Evolutionary conservation across 768 basidiomycete species (phyloP).

Genomic region (Wakefieldia striispora): DNA sequence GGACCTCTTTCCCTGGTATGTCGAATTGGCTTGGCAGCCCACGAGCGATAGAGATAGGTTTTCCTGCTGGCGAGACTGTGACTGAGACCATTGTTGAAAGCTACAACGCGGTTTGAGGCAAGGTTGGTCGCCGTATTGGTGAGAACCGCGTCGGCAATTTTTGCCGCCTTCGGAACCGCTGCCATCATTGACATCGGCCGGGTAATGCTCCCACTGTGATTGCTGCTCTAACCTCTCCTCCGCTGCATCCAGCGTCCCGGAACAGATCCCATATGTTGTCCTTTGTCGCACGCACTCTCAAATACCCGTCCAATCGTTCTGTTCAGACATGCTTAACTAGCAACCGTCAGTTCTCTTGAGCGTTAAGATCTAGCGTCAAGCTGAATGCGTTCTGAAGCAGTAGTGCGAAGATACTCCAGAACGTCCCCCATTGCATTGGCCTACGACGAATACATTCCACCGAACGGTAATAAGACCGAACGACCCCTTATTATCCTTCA

Average conservation of each 20-base stretch:
- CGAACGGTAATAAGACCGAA: constrained; percentile 30
- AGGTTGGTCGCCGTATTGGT: no score
- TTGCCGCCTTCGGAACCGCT: no score
- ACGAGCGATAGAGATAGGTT: constrained; percentile 44
- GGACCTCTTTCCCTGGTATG: constrained; percentile 40
- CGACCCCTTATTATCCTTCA: constrained; percentile 57
- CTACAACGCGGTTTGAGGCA: no score
- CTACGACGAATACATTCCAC: constrained; percentile 33
- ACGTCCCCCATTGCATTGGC: constrained; percentile 27
- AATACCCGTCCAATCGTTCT: not conserved
- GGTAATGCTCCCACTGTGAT: no score
- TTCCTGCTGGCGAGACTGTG: constrained; percentile 50
- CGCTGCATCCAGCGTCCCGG: not conserved
- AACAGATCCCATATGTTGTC: constrained; percentile 11
- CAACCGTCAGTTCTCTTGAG: not conserved
- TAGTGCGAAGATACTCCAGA: constrained; percentile 21
- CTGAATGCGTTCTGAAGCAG: constrained; percentile 6
- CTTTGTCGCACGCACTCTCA: no score
- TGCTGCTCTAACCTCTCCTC: not conserved
- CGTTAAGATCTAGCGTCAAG: not conserved
- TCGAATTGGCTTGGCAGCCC: constrained; percentile 52
- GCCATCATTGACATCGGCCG: no score
- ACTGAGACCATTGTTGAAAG: constrained; percentile 46
- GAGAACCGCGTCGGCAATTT: no score
- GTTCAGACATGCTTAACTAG: constrained; percentile 5